Percentiles rank a stretch among this genome's conserved stretches.
These are phyloP conservation scores for Alopecurus myosuroides DNA, from an alignment of 176 grass and related monocot species.

Conservation along the genomic window DNA sequence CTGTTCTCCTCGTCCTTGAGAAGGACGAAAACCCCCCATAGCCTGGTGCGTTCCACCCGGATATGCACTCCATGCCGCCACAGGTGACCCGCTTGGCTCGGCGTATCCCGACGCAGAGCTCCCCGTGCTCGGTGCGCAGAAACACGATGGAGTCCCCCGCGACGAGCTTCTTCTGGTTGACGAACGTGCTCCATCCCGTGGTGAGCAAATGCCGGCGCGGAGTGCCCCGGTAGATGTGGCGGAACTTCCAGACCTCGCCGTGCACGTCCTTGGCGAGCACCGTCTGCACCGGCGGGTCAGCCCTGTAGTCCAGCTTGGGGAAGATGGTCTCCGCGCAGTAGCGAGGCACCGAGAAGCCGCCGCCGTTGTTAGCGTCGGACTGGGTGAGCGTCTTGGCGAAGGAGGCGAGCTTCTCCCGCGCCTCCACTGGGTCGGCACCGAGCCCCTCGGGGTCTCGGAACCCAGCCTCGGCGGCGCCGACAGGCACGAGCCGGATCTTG, in stretches of 20 bases:
- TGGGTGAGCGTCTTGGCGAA: conserved; percentile 65
- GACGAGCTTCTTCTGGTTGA: conserved; percentile 67
- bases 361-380: conserved; percentile 73
- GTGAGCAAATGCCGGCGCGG: conserved; percentile 68
- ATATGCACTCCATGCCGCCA: conserved; percentile 41
- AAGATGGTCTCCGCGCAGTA: conserved; percentile 76
- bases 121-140: conserved; percentile 38
- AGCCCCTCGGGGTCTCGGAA: conserved; percentile 22
- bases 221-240: conserved; percentile 69
- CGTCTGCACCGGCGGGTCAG: conserved; percentile 50
- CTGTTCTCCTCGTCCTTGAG: conserved; percentile 57
- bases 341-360: conserved; percentile 63
- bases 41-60: conserved; percentile 50
- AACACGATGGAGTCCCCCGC: conserved; percentile 62
- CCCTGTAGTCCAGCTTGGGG: conserved; percentile 57
- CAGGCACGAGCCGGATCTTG: conserved; percentile 58
- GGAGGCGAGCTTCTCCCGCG: conserved; percentile 22
- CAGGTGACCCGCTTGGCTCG: conserved; percentile 39
- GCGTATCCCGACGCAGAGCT: conserved; percentile 55
- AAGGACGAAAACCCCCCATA: conserved; percentile 44
- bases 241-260: conserved; percentile 62
- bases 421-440: not conserved
- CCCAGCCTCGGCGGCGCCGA: conserved; percentile 23
- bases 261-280: conserved; percentile 63
- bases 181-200: conserved; percentile 70